Evolutionary conservation across 208 protist species (phyloP), one percentile per base, ranked within the genome.

Genomic region (Trichomonas gallinae): DNA sequence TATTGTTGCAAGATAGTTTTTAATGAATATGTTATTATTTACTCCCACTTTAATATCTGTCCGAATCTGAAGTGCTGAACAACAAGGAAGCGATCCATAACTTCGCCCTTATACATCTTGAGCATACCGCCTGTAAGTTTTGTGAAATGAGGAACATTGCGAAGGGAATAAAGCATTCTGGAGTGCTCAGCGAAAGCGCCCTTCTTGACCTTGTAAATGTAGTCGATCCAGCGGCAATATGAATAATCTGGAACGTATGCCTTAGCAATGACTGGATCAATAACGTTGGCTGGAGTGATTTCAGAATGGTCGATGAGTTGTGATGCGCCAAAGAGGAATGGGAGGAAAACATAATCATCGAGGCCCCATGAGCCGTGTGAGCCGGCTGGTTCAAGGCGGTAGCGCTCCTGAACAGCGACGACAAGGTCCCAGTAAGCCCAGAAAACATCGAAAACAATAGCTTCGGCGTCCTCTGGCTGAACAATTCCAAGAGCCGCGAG

Each of bases 261-360:
- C 17, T 58, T 89, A 72, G 82, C 81, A 81, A 96, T 38, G 13
- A 49, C 13, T 38, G 87, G 87, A 36, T 89, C 72, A 72, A 58
- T 89, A 63, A 96, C 96, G 44, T 96, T 96, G 26, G 96, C 81
- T 58, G 72, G 82, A 21, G 38, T 89, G 9, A 89, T 40, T 10
- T 89, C 72, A 34, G 96, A 6, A 40, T 88, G 58, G 51, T 96
- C 96, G 21, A 98, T 98, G 0, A 99, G 98, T 98, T 99, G 99
- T 23, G 98, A 97, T 31, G 98, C 97, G 11, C 99, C 99, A 48
- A 98, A 99, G 0, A 99, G 97, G 97, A 99, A 99, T 4, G 98
- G 98, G n/a, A 99, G 97, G 97, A 99, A 99, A 96, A 99, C 98
- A 97, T 99, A 99, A 97, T 99, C 99, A 97, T 99, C 99, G 1